Conservation (phyloP, 257 asterid genomes). For the Euphrasia confusa region DNA sequence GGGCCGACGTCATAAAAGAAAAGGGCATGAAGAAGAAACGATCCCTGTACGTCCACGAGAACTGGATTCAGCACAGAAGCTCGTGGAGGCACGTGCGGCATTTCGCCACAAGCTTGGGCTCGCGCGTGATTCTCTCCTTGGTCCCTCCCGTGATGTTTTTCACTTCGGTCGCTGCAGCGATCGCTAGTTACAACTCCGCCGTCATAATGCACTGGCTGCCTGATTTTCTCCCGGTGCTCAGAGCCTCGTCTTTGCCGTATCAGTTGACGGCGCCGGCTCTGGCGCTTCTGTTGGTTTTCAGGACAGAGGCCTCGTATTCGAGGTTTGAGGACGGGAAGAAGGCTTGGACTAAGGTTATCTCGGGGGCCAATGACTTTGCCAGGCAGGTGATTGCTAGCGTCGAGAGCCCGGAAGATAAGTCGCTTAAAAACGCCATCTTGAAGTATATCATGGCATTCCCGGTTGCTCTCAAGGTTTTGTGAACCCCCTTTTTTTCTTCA, state of each 20-base stretch:
- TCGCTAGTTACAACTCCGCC: slow-evolving; percentile 70
- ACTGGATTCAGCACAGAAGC: slow-evolving; percentile 82
- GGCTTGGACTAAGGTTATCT: slow-evolving; percentile 74
- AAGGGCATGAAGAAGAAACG: slow-evolving; percentile 59
- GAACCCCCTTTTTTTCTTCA: too few species aligned
- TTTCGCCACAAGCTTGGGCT: slow-evolving; percentile 50
- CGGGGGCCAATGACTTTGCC: slow-evolving; percentile 71
- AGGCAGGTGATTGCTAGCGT: slow-evolving; percentile 70
- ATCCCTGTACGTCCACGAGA: slow-evolving; percentile 52
- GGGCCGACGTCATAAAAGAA: slow-evolving; percentile 71
- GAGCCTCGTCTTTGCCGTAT: slow-evolving; percentile 82
- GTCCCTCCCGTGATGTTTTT: slow-evolving; percentile 80
- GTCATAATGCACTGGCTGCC: slow-evolving; percentile 66
- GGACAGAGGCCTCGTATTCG: slow-evolving; percentile 96
- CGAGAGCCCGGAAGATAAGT: slow-evolving; percentile 38
- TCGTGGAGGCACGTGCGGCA: slow-evolving; percentile 75
- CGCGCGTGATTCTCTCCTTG: slow-evolving; percentile 76
- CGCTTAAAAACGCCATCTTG: slow-evolving; percentile 61
- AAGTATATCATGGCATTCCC: slow-evolving; percentile 87
- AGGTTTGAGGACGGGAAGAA: slow-evolving; percentile 77
- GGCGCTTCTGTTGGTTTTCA: slow-evolving; percentile 83
- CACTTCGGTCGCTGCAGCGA: slow-evolving; percentile 59
- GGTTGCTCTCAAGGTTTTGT: slow-evolving; percentile 75
- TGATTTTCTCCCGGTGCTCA: slow-evolving; percentile 63
- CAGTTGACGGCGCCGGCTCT: slow-evolving; percentile 93